Percentiles rank a stretch among this genome's conserved stretches.
Conservation (phyloP, 176 grass and related monocot species). For the Poa annua region DNA sequence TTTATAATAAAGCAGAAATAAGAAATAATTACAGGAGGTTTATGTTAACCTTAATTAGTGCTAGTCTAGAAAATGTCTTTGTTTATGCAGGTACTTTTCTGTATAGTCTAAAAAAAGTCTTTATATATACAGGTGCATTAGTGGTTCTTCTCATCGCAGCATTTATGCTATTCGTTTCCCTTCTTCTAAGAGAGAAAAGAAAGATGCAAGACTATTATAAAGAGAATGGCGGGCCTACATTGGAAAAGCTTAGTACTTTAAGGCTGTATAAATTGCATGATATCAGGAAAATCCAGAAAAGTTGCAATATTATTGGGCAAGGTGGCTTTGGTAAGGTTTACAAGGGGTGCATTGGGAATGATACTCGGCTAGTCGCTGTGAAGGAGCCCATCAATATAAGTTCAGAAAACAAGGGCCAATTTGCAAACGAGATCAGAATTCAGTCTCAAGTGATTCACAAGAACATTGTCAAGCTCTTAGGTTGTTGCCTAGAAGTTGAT, state of each 20-base stretch:
- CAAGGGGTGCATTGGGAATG: neutral
- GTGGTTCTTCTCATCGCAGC: neutral
- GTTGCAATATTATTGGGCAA: neutral
- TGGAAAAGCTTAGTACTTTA: neutral
- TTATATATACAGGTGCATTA: neutral
- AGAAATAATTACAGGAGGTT: too few relatives aligned
- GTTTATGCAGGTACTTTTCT: neutral
- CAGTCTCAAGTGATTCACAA: neutral
- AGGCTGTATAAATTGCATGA: neutral
- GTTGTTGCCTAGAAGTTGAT: neutral
- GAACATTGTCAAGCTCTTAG: conserved; percentile 7
- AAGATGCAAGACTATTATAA: neutral
- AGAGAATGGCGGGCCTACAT: neutral
- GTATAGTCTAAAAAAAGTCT: neutral
- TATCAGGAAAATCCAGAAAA: neutral
- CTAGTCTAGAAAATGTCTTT: neutral
- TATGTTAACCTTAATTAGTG: too few relatives aligned
- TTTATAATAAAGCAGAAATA: too few relatives aligned
- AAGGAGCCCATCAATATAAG: neutral
- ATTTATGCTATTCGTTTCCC: neutral
- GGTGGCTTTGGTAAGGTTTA: neutral
- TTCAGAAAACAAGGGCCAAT: neutral
- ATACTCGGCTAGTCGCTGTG: neutral
- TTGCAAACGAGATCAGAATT: neutral
- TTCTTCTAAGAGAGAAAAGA: neutral